Conservation (phyloP, 2,329 filamentous ascomycete species). For the Orbilia brochopaga region DNA sequence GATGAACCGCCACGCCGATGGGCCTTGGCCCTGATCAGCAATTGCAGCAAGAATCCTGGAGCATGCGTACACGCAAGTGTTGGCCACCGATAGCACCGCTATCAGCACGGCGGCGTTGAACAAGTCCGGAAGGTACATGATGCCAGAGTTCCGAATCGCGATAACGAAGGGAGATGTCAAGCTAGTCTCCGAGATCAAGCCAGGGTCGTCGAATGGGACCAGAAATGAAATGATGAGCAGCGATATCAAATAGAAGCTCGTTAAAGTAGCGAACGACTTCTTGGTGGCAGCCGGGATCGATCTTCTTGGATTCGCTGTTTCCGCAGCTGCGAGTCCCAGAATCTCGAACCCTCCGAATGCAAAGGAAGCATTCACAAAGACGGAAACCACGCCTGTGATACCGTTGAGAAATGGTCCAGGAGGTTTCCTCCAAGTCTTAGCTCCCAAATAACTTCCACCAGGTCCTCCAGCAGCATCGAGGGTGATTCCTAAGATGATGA, state of each 20-base stretch:
- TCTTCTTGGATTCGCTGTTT: constrained; percentile 63
- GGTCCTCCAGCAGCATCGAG: constrained; percentile 60
- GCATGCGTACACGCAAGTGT: constrained; percentile 61
- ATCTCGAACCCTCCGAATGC: constrained; percentile 65
- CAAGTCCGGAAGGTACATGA: constrained; percentile 67
- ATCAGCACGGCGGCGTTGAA: constrained; percentile 72
- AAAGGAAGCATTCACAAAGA: constrained; percentile 65
- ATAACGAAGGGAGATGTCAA: constrained; percentile 68
- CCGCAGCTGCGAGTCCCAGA: constrained; percentile 63
- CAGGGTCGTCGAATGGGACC: constrained; percentile 58
- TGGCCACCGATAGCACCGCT: constrained; percentile 67
- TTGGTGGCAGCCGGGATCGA: constrained; percentile 61
- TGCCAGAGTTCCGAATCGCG: constrained; percentile 67
- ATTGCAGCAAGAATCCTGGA: constrained; percentile 64
- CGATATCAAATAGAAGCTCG: constrained; percentile 61
- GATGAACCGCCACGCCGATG: constrained; percentile 66
- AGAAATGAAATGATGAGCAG: constrained; percentile 61
- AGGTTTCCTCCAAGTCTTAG: constrained; percentile 58
- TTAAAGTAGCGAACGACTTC: constrained; percentile 63
- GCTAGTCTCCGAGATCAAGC: constrained; percentile 57
- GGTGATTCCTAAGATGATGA: constrained; percentile 60
- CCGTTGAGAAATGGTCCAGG: constrained; percentile 61
- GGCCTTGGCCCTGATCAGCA: constrained; percentile 63
- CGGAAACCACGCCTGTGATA: constrained; percentile 63
- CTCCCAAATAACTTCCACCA: constrained; percentile 57